These are phyloP conservation scores for Exserohilum turcica DNA, from an alignment of 2,329 filamentous ascomycete genomes.

Conservation along the genomic window DNA sequence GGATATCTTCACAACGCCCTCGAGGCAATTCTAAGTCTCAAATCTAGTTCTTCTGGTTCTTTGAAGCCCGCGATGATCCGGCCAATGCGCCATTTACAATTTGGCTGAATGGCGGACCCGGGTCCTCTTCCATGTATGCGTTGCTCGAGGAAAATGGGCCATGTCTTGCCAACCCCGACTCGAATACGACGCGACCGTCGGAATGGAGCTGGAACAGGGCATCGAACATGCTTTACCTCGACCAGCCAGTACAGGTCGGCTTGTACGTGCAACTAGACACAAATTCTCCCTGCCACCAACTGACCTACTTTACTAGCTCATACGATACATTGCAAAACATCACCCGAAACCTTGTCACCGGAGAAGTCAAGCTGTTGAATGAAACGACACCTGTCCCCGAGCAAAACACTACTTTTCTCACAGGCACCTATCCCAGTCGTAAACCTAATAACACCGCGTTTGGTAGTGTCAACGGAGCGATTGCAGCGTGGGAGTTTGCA, in stretches of 20 bases:
- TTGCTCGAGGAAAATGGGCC: slow-evolving; percentile 54
- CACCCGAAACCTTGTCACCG: slow-evolving; percentile 22
- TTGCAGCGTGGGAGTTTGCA: slow-evolving; percentile 27
- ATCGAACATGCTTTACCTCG: slow-evolving; percentile 63
- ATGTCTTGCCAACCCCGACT: slow-evolving; percentile 49
- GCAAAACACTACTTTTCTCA: slow-evolving; percentile 26
- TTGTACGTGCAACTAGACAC: slow-evolving; percentile 40
- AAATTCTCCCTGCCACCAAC: background rate
- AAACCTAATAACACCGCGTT: slow-evolving; percentile 24
- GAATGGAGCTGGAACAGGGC: slow-evolving; percentile 25
- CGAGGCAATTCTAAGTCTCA: background rate
- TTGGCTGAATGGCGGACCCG: slow-evolving; percentile 53
- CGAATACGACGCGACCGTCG: slow-evolving; percentile 12
- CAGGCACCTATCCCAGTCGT: slow-evolving; percentile 23
- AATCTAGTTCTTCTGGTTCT: slow-evolving; percentile 52
- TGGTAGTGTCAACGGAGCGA: slow-evolving; percentile 24
- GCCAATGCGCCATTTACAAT: slow-evolving; percentile 59
- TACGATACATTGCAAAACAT: slow-evolving; percentile 46
- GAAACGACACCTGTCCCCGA: slow-evolving; percentile 17
- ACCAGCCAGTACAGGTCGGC: slow-evolving; percentile 64
- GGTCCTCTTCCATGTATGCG: slow-evolving; percentile 53
- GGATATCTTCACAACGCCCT: background rate
- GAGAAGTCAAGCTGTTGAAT: slow-evolving; percentile 19
- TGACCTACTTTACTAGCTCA: slow-evolving; percentile 42
- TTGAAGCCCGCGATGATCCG: slow-evolving; percentile 58